Base-by-base conservation (phyloP, 2,329 filamentous ascomycete species). In the Cryphonectria carpinicola region DNA sequence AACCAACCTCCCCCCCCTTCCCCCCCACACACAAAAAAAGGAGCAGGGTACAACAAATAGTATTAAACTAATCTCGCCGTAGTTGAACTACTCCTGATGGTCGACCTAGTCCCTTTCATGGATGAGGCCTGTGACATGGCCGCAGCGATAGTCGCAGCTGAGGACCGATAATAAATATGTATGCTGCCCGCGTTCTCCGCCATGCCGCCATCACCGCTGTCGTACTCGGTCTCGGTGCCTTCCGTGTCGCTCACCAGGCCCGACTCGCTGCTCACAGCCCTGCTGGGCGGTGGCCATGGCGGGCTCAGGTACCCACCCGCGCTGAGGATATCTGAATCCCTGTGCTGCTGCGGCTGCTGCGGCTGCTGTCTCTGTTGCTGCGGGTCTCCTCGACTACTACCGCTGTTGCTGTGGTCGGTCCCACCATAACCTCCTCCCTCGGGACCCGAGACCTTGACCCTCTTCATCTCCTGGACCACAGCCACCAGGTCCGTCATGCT, bases 401-500 rank as follows among this genome's bases (percentile, higher is more conserved):
- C 58, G 35, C 19, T 37, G 37, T 37, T 37, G 58, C 32, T 35
- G 19, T 35, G 13, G 32, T 22, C 11, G 14, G n/a, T 37, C 4
- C 17, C 8, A 3, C 17, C 6, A 8, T 6, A 37, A 37, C 25
- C 28, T 19, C 35, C 37, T 49, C 35, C 41, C 17, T 63, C 37
- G 65, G 37, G 22, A 7, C 25, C 35, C 11, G 65, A 6, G 22
- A 35, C 56, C 43, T 39, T 62, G 19, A 52, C 39, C 28, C 66
- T 28, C 66, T 68, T 68, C 41, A 37, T 56, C 35, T 56, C 41
- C 41, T 61, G 41, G 19, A 49, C 63, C 13, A 61, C 49, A 22
- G 68, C 35, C 54, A 63, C 65, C 62, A 72, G 49, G 19, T 66
- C 67, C n/a, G 66, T 60, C 58, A 63, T 68, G 37, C 66, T 72